Base-by-base conservation (phyloP, 306 rosid species). In the Casuarina equisetifolia region DNA sequence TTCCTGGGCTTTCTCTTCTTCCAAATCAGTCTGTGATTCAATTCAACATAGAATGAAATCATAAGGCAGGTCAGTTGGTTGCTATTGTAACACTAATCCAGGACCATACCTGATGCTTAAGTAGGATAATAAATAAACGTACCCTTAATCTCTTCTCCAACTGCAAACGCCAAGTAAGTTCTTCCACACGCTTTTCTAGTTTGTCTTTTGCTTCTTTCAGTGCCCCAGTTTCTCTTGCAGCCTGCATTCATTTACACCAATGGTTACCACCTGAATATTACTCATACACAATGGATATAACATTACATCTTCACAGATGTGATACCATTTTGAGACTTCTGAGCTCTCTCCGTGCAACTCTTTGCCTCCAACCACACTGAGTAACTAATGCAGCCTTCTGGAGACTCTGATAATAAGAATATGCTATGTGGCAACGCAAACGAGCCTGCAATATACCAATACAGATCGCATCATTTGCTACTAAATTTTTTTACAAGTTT, bases 91-190 rank as follows among this genome's bases (percentile, higher is more conserved):
- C 81, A 68, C 75, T 39, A 54, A 74, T 52, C 75, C 68, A 80
- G 79, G 61, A 79, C 78, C 68, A 78, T 52, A 74, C 73, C 46
- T 70, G 74, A 79, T 70, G 44, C 13, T 72, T 66, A 48, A 40
- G 35, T 53, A 70, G 39, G 57, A 79, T 84, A 80, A 6, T 17
- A 72, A 48, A 36, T 10, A 63, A 78, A 82, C 52, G 81, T 89
- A 95, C 99, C 82, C 99, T 90, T 75, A 96, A 79, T 69, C 99
- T 89, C 93, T 96, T 96, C 90, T 96, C 99, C 52, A 96, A 88
- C 82, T 96, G 99, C 85, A 96, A 87, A 73, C 99, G 99, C 97
- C 97, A 96, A 53, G 99, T 93, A 73, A 96, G 99, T 83, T 96
- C 99, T 88, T 96, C 99, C 75, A 96, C 99, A 59, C 99, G 98